phyloP scores from a whole-genome alignment of 305 asterid genomes.

The Fraxinus angustifolia region DNA sequence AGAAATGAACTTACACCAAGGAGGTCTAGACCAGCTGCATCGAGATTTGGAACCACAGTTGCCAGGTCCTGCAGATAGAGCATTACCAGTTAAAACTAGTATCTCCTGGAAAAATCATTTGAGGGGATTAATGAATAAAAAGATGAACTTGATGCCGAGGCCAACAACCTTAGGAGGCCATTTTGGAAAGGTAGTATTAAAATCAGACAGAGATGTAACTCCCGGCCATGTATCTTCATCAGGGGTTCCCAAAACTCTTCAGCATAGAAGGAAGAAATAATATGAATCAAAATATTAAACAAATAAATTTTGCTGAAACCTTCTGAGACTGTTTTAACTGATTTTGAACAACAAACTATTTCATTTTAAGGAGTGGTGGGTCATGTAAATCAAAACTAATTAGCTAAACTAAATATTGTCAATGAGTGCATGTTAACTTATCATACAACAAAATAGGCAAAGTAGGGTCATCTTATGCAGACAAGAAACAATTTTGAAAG shows the following conservation, averaged over 20 bases:
- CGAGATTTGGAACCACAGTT: conserved; percentile 68
- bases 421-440: neutral
- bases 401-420: neutral
- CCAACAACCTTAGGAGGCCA: conserved; percentile 72
- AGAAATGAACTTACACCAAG: conserved; percentile 62
- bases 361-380: neutral
- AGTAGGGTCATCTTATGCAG: neutral
- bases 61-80: conserved; percentile 65
- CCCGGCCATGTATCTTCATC: conserved; percentile 92
- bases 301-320: neutral
- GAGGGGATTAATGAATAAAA: neutral
- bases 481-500: neutral
- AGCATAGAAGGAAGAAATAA: conserved; percentile 19
- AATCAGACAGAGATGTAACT: conserved; percentile 87
- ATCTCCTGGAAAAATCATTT: neutral
- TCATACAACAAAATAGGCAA: neutral
- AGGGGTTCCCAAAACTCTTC: conserved; percentile 90
- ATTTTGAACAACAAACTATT: neutral
- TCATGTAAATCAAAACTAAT: neutral
- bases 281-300: neutral
- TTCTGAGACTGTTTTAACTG: neutral
- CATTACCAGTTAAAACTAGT: conserved; percentile 7
- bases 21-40: conserved; percentile 80
- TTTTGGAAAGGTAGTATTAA: conserved; percentile 79
- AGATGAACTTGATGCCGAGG: neutral